Base-by-base conservation (phyloP, 371 early-diverging fungal genomes). In the Rhizomucor pusillus region DNA sequence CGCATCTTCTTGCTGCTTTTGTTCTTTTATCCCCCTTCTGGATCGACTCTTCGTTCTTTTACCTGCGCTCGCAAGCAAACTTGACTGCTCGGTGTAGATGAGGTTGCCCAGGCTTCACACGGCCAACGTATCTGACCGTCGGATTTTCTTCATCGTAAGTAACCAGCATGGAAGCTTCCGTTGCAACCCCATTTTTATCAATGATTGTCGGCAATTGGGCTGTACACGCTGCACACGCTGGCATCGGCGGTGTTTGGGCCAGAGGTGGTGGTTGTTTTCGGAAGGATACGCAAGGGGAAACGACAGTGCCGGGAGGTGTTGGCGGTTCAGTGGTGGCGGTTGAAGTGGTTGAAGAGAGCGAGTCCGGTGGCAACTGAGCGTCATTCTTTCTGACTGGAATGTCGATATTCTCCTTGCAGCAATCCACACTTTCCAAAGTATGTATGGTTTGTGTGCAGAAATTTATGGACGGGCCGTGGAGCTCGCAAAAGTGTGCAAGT, bases 11-110 rank as follows among this genome's bases (percentile, higher is more conserved):
- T 36, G 35, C 46, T 45, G 44, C 47, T 13, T 4, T 18, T 35
- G 33, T 22, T 33, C 23, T 46, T 13, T 47, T 51, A 39, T 35
- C 11, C 43, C 10, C 20, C 0, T 18, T n/a, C 37, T 48, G 20
- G n/a, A n/a, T n/a, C n/a, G n/a, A n/a, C 29, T 29, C 29, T 29
- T 29, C 29, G 3, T 29, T 29, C 7, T 29, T 29, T 29, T 65
- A 80, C 82, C 82, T 79, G 62, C 83, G 59, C n/a, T 83, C 84
- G 56, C 85, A 84, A 5, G 85, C 83, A 37, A 83, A 65, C 43
- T 82, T 61, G 23, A 84, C 67, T 9, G 77, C 73, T 44, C 78
- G 67, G 50, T 84, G 82, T 16, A 78, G 59, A 50, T 69, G 72
- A 18, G 70, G 67, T 50, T 81, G 74, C 34, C 68, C 71, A 2